Base-by-base conservation (phyloP, 805 yeast species). In the Yarrowia alimentaria region DNA sequence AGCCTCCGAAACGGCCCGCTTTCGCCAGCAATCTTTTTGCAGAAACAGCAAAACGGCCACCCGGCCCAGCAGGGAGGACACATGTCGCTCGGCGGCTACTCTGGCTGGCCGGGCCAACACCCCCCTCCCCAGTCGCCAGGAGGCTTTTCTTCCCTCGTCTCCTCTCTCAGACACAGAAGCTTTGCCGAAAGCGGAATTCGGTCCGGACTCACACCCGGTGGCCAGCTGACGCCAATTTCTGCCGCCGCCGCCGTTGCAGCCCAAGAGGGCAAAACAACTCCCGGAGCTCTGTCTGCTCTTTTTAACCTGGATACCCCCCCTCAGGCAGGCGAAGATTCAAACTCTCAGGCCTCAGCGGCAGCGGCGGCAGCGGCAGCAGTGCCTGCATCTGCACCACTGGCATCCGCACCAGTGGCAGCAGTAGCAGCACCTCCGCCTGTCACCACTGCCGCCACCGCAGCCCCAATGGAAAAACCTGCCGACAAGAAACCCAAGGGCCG, bases 101-200 rank as follows among this genome's bases (percentile, higher is more conserved):
- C 50, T 16, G 35, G 26, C 3, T 43, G 50, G 50, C 6, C 14
- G 5, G 19, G 22, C 5, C 26, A 18, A 4, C 20, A 26, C 2
- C 28, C 50, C 16, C 29, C 29, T 21, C 29, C 37, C 1, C 37
- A 24, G 11, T 30, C 50, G 14, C 37, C 50, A n/a, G 37, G 37
- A 14, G 50, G 22, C 11, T 40, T 38, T 17, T 32, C 51, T 9
- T 32, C 42, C 3, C 28, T 47, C 10, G 51, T 47, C 20, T 32
- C 42, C 14, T 29, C 53, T n/a, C 12, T 32, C 24, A 19, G 48
- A 28, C 42, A 54, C n/a, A 21, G 85, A 0, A 91, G 88, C 0
- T 68, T 86, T 37, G 84, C 81, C 63, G 94, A 85, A 61, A 77
- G 87, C 5, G 75, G 80, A 43, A 57, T 86, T 43, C 72, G 95